Evolutionary conservation across 2,329 filamentous ascomycete species (phyloP), one percentile per base, ranked within the genome.

Genomic region (Venturia oleaginea): DNA sequence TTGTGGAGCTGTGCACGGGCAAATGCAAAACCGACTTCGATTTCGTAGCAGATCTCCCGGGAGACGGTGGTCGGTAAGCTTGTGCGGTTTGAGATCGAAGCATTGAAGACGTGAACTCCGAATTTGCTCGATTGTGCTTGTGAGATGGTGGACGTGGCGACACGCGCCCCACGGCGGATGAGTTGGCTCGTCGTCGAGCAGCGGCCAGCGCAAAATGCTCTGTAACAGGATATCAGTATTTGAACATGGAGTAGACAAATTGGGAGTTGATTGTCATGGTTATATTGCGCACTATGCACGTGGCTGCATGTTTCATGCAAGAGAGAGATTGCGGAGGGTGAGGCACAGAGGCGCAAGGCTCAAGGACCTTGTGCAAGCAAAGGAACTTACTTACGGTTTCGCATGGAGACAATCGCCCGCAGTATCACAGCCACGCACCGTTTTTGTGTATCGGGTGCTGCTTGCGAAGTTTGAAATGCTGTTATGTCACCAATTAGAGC

Each of bases 381-480:
- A 61, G 46, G 24, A 51, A 34, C 6, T 43, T 24, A 63, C 64
- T 61, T 61, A 65, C 54, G 65, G 60, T 60, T 64, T 27, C 85
- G 81, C 77, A 93, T 84, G 83, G 70, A 82, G 82, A 60, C 83
- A 43, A 92, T 85, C 43, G 86, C 85, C 71, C 86, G 84, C 65
- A 96, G 77, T 68, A 96, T 87, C 30, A 87, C 82, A 61, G 88
- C 87, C 54, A 97, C 82, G 72, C 90, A 92, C 70, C 85, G 83
- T 72, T 88, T 87, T 69, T 90, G 86, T 67, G 84, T 88, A 70
- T 92, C 88, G 5, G 89, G 84, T 40, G 84, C 84, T 65, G 85
- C 84, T 54, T 83, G 79, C 6, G 91, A 91, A 34, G 89, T 88
- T 72, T 89, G 88, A 72, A 91, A 88, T 63, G 88, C 85, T 67